A percentile compares a stretch with the other conserved stretches of the same genome.
phyloP scores from a whole-genome alignment of 306 rosid genomes.

The Crotalaria pallida region DNA sequence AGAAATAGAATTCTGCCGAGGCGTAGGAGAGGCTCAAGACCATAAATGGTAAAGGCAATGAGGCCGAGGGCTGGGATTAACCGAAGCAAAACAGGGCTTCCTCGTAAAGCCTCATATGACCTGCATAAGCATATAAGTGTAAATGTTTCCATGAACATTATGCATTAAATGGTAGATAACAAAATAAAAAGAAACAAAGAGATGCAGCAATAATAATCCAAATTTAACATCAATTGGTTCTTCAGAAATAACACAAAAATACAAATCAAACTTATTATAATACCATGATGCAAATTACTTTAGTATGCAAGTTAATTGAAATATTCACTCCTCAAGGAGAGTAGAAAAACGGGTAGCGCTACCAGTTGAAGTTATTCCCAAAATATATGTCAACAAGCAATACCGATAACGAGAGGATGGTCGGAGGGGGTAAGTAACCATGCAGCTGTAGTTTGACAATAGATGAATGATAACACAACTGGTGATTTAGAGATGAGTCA shows the following conservation, averaged over 20 bases:
- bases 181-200: not conserved
- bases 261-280: not conserved
- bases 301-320: constrained; percentile 1
- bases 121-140: constrained; percentile 36
- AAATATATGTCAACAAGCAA: constrained; percentile 19
- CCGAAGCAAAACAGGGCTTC: constrained; percentile 50
- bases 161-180: not conserved
- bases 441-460: constrained; percentile 6
- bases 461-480: not conserved
- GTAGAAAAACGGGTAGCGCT: not conserved
- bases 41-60: constrained; percentile 89
- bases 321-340: constrained; percentile 2
- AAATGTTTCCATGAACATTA: not conserved
- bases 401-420: not conserved
- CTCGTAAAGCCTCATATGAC: constrained; percentile 55
- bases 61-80: constrained; percentile 75
- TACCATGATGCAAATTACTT: constrained; percentile 9
- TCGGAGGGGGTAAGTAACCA: not conserved
- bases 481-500: constrained; percentile 6
- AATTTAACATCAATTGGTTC: constrained; percentile 7
- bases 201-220: not conserved
- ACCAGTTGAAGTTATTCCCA: not conserved
- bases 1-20: constrained; percentile 63
- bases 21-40: constrained; percentile 78
- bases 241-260: not conserved